Conservation (phyloP, 2,329 filamentous ascomycete species). For the Cadophora sp. region DNA sequence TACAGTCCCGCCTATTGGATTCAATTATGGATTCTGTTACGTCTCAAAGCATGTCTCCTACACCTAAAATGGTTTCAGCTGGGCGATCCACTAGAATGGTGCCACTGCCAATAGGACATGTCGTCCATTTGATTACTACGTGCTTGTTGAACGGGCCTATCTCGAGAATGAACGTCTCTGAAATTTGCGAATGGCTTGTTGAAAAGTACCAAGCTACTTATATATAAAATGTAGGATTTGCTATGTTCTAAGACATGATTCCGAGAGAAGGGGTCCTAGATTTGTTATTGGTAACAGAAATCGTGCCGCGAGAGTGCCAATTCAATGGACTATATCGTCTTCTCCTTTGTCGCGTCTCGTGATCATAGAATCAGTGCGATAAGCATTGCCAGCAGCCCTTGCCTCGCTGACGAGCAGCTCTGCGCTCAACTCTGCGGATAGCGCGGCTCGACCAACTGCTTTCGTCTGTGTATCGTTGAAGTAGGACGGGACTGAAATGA, state of each 20-base stretch:
- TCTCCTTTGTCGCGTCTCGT: no score
- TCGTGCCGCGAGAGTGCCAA: slow-evolving; percentile 16
- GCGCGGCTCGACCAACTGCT: no score
- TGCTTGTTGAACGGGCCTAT: not conserved
- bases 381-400: no score
- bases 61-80: not conserved
- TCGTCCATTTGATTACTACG: not conserved
- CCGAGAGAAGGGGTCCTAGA: slow-evolving; percentile 15
- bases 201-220: slow-evolving; percentile 21
- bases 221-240: slow-evolving; percentile 20
- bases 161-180: not conserved
- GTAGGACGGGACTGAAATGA: no score
- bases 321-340: slow-evolving; percentile 20
- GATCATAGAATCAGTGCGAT: no score
- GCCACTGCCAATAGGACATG: not conserved
- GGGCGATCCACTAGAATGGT: not conserved
- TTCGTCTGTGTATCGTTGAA: no score
- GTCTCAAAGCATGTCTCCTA: not conserved
- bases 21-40: not conserved
- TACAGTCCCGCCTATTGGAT: no score
- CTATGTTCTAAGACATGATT: slow-evolving; percentile 19
- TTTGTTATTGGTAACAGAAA: slow-evolving; percentile 21
- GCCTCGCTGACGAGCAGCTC: no score
- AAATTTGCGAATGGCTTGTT: slow-evolving; percentile 14
- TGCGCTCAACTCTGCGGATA: no score